Evolutionary conservation across 176 grass and related monocot genomes (phyloP), one percentile per base, ranked within the genome.

Genomic region (Lolium multiflorum): DNA sequence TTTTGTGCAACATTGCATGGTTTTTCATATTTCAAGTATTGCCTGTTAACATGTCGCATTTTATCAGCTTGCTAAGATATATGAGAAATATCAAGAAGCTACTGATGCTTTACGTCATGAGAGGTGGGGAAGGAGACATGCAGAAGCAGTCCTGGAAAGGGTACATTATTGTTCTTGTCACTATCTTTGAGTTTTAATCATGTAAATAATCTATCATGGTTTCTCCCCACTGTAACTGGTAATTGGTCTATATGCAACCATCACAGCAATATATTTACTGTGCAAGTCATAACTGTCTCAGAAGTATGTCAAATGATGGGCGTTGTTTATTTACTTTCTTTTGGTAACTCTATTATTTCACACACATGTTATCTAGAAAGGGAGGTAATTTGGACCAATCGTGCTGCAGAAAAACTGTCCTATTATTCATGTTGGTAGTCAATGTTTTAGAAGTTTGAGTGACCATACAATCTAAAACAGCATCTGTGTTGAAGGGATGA

Each of bases 21-120:
- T 18, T 92, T 87, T 64, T 79, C 60, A 66, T 81, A 55, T 79
- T 18, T 84, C 25, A 77, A 66, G 16, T 63, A 4, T 71, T 91
- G 38, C 79, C 52, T 81, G 71, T 79, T 82, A 83, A 88, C 39
- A 55, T 82, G 72, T 15, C 17, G 75, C 75, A 17, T 7, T 48
- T 67, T 15, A 58, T 74, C 89, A 99, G 97, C 97, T 99, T 82
- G 88, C 94, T 74, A 99, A 99, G 80, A 99, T 99, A 49, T 99
- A 99, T 79, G 97, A 96, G 65, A 94, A 99, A 88, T 96, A 99
- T 58, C 97, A 99, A 94, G 97, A 99, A 88, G 87, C 94, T 77
- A 93, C 92, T 83, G 97, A 99, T 91, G 97, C 92, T 83, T 87
- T 96, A 55, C 92, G 82, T 10, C 97, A 99, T 79, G 97, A 99